Evolutionary conservation across 495 filamentous ascomycete species (phyloP), one percentile per base, ranked within the genome.

Genomic region (Xylaria venustula): DNA sequence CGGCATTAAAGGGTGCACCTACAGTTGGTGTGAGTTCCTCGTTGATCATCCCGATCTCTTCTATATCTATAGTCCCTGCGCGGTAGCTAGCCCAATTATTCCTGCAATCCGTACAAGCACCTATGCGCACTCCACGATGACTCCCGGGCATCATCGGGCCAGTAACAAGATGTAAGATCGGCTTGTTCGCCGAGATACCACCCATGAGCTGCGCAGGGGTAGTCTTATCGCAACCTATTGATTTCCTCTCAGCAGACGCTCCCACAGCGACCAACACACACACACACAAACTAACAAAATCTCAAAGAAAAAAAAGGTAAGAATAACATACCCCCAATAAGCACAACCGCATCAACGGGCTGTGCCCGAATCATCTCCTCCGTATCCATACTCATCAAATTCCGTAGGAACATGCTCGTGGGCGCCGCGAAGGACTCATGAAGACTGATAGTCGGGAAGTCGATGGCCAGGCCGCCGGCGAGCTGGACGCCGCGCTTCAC

Each of bases 341-440:
- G 76, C 25, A 89, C 78, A 44, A 83, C 84, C 0, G 82, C 83
- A 69, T 88, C 86, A 8, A 87, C 73, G 0, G 87, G 86, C 68
- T 88, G 85, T 14, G 86, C 85, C 25, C 69, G 65, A 20, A 89
- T 82, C 87, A 89, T 88, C 72, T 88, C 87, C 67, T 89, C 87
- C 0, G 87, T 88, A 65, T 89, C 86, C 85, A 89, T 87, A 63
- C 83, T 85, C 86, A 89, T 88, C 44, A 88, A 53, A 66, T 88
- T 89, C 44, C 87, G 67, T 55, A 88, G 60, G 55, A 83, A 88
- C 86, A 89, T 89, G 71, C 87, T 89, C 8, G 86, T 87, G 3
- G 86, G 86, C 44, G 79, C 69, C 0, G 85, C 80, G 66, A 88
- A 88, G 0, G 75, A 77, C 71, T 89, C 87, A 46, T 85, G 82